Base-by-base conservation (phyloP, 306 rosid genomes). In the Alnus rubra region DNA sequence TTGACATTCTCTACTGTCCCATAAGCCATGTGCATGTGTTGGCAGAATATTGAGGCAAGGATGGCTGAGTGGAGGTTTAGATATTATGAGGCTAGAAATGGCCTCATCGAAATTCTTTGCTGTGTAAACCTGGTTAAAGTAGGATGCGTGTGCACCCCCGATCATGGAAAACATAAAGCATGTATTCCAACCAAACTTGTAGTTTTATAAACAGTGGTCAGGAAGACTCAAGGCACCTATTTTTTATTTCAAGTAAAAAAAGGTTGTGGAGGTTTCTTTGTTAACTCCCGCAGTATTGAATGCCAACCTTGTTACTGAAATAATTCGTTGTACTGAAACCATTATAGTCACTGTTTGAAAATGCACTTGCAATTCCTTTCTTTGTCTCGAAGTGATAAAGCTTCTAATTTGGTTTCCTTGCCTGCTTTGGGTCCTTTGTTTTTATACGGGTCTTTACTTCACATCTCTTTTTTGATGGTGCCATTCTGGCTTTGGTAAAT, bases 351-450 rank as follows among this genome's bases (percentile, higher is more conserved):
- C n/a, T 59, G 67, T 47, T 78, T 45, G 37, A 78, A 16, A 39
- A 33, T 69, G 45, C 54, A 48, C 51, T 53, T 42, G 23, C 51
- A 72, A 30, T 69, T 63, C 53, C 76, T 18, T 68, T 81, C 53
- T 64, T 74, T 39, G 52, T 59, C 74, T 68, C 19, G 70, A 7
- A 56, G 15, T 19, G 52, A n/a, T 33, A 11, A 71, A 35, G 49
- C 56, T 81, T 19, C n/a, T 37, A 55, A n/a, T 42, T 48, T 59
- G 48, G 50, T 76, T 75, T 39, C 45, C 50, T 48, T 71, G 16
- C 49, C 55, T 42, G 60, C 80, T 42, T 78, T 69, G 75, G 76
- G 56, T 82, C 75, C 59, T 77, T 67, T 7, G 45, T 68, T 7
- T 74, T 23, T 63, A 31, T 74, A 8, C 67, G 13, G 9, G 4